Base-by-base conservation (phyloP, 108 stramenopile genomes). In the Cyclotella baltica region DNA sequence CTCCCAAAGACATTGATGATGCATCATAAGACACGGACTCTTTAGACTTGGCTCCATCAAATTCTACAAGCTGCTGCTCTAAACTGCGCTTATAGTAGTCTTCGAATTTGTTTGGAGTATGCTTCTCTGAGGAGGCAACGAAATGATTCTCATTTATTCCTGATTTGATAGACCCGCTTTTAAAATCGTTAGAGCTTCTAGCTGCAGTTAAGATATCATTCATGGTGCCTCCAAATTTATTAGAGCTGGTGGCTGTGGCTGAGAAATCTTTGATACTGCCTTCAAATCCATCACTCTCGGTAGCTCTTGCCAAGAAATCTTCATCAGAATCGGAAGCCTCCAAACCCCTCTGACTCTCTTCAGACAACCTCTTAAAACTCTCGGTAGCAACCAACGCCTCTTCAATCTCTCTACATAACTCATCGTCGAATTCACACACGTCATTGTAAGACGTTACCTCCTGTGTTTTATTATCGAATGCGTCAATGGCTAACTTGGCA, bases 361-460 rank as follows among this genome's bases (percentile, higher is more conserved):
- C 55, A 1, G 55, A 4, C 55, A 52, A 20, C 10, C 4, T 4
- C 20, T 20, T 52, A 4, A 55, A 25, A 27, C 22, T 23, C 25
- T 43, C 40, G 13, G 55, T 23, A 25, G 55, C 55, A n/a, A 23
- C 55, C 22, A 55, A 25, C 2, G 55, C 55, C 20, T 55, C 55
- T 55, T 55, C 55, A 5, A 55, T 55, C 23, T 55, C 55, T 5
- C 55, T 55, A 27, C 55, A 55, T 25, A 55, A 27, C 22, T 55
- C 55, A 27, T 55, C 13, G 25, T 55, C 55, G 5, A 55, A 55
- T 11, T 55, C 55, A 55, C 55, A 55, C 1, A 55, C 55, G 25
- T 55, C 55, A 25, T 22, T 25, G 5, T 55, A 55, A n/a, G 4
- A 4, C 22, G 11, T 27, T 11, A 10, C 10, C 23, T 25, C 55